These are phyloP conservation scores for Cenchrus americanus DNA, from an alignment of 176 grass and related monocot genomes.

Conservation along the genomic window DNA sequence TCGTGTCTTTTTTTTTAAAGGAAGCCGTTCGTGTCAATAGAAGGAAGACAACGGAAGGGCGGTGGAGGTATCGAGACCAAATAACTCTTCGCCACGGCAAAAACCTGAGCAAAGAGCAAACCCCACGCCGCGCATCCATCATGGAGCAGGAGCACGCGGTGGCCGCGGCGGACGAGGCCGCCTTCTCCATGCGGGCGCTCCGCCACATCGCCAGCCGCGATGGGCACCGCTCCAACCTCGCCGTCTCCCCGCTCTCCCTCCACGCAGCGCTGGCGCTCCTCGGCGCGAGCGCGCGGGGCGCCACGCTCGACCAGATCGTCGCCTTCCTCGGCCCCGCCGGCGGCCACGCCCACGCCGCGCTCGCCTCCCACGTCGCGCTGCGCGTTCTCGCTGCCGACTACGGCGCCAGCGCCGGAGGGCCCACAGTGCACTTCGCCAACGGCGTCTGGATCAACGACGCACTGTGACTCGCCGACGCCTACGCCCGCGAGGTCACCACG, in stretches of 20 bases:
- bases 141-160: slow-evolving; percentile 11
- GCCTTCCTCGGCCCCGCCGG: slow-evolving; percentile 50
- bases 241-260: slow-evolving; percentile 53
- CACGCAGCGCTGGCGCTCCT: slow-evolving; percentile 52
- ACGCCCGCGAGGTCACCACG: slow-evolving; percentile 44
- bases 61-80: no score
- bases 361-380: slow-evolving; percentile 39
- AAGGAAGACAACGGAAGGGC: no score
- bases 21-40: no score
- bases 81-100: no score
- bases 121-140: neutral
- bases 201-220: slow-evolving; percentile 8
- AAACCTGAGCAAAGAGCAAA: neutral
- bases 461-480: slow-evolving; percentile 46
- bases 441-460: slow-evolving; percentile 60
- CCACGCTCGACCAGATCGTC: slow-evolving; percentile 50
- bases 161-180: slow-evolving; percentile 34
- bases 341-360: slow-evolving; percentile 22
- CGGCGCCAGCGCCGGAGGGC: slow-evolving; percentile 16
- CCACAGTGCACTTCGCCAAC: slow-evolving; percentile 63
- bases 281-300: slow-evolving; percentile 44
- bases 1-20: no score
- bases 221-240: slow-evolving; percentile 21
- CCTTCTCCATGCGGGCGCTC: slow-evolving; percentile 45
- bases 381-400: slow-evolving; percentile 19